Evolutionary conservation across 495 filamentous ascomycete genomes (phyloP).

Genomic region (Letharia lupina): DNA sequence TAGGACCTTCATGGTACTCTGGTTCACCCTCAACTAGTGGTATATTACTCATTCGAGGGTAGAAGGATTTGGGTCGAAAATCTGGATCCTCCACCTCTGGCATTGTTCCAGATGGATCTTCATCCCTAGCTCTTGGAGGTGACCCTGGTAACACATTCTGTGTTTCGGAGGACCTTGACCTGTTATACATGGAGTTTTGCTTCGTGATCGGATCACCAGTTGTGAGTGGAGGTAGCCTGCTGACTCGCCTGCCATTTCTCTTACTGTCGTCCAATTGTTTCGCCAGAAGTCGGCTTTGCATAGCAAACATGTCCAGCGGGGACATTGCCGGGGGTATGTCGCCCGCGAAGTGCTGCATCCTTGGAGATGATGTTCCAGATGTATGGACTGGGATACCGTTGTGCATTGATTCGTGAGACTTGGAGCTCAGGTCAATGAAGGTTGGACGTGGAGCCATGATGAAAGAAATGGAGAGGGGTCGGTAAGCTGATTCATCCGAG

Average conservation of each 20-base stretch:
- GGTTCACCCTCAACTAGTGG: conserved; percentile 44
- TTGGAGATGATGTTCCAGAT: conserved; percentile 54
- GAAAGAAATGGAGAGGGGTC: conserved; percentile 6
- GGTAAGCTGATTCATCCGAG: not conserved
- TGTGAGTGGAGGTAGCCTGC: conserved; percentile 72
- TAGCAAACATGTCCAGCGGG: conserved; percentile 86
- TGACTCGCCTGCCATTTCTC: conserved; percentile 62
- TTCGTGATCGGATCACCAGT: conserved; percentile 67
- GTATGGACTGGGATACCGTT: conserved; percentile 27
- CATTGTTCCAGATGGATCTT: conserved; percentile 29
- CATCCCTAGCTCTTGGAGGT: conserved; percentile 34
- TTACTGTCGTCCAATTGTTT: conserved; percentile 73
- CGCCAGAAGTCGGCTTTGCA: conserved; percentile 80
- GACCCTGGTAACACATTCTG: conserved; percentile 29
- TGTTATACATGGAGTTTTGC: conserved; percentile 64
- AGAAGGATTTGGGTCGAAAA: conserved; percentile 60
- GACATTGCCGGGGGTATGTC: conserved; percentile 88
- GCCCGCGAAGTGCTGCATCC: conserved; percentile 65
- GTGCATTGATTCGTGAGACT: conserved; percentile 49
- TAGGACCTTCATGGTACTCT: conserved; percentile 25
- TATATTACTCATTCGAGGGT: conserved; percentile 62
- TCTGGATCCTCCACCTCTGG: conserved; percentile 53
- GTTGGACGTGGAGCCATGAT: conserved; percentile 50
- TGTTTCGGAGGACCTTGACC: conserved; percentile 42
- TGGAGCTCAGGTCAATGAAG: conserved; percentile 54